phyloP scores from a whole-genome alignment of 257 asterid species.

The Euphrasia confusa region DNA sequence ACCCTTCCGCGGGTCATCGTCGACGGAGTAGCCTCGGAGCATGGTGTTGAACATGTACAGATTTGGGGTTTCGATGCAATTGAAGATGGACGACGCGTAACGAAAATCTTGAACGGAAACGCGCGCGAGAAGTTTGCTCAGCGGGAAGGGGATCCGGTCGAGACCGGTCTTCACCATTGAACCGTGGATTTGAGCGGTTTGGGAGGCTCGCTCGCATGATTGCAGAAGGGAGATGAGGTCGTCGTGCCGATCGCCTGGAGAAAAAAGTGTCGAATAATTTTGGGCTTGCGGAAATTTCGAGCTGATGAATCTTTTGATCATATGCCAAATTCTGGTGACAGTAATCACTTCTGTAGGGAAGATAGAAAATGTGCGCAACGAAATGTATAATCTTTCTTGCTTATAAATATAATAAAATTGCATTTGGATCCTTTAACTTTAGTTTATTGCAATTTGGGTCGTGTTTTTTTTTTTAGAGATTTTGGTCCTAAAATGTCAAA shows the following conservation, averaged over 20 bases:
- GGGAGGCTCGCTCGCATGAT: constrained; percentile 39
- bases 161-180: constrained; percentile 55
- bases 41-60: constrained; percentile 52
- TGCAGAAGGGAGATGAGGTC: constrained; percentile 41
- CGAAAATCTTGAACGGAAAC: constrained; percentile 34
- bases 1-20: constrained; percentile 33
- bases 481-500: no score
- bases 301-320: constrained; percentile 24
- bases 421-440: no score
- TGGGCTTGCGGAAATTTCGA: constrained; percentile 18
- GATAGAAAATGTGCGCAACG: no score
- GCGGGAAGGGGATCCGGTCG: constrained; percentile 41
- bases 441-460: no score
- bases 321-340: constrained; percentile 1
- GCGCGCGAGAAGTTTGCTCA: constrained; percentile 61
- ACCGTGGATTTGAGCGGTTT: constrained; percentile 50
- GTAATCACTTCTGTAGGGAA: no score
- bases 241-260: constrained; percentile 30
- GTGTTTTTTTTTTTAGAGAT: no score
- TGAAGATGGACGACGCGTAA: constrained; percentile 50
- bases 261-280: constrained; percentile 23
- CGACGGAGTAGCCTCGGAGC: constrained; percentile 47
- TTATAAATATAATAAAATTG: background rate
- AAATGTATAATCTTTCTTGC: no score
- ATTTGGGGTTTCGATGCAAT: constrained; percentile 39